phyloP scores from a whole-genome alignment of 2,329 filamentous ascomycete genomes.

The Hymenoscyphus scutula region DNA sequence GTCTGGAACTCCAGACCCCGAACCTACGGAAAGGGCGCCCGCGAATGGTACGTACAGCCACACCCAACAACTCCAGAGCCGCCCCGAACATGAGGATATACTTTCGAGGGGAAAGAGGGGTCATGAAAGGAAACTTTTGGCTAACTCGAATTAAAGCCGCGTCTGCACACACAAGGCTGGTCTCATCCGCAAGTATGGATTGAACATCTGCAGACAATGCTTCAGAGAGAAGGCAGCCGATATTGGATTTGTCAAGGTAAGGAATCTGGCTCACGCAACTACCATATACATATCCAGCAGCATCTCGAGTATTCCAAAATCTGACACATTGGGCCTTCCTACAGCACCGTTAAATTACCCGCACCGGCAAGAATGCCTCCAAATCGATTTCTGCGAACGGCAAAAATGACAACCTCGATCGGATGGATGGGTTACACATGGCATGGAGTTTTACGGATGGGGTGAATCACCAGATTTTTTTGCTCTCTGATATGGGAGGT shows the following conservation, averaged over 20 bases:
- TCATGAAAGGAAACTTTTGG: neutral
- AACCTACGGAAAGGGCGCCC: constrained; percentile 94
- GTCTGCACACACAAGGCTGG: constrained; percentile 93
- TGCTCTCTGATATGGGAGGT: constrained; percentile 14
- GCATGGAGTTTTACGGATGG: constrained; percentile 17
- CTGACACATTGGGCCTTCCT: neutral
- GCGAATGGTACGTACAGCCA: constrained; percentile 72
- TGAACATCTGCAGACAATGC: constrained; percentile 82
- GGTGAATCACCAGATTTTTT: constrained; percentile 4
- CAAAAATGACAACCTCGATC: constrained; percentile 10
- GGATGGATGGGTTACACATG: constrained; percentile 10
- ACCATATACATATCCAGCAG: neutral
- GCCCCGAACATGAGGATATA: neutral
- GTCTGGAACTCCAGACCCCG: constrained; percentile 99
- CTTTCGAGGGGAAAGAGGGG: neutral
- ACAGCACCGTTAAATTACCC: constrained; percentile 13
- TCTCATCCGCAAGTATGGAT: constrained; percentile 99
- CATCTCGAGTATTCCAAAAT: neutral
- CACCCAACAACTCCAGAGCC: neutral
- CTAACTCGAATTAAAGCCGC: constrained; percentile 51
- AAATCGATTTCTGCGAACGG: constrained; percentile 8
- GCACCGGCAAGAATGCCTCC: constrained; percentile 2
- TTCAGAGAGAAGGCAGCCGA: constrained; percentile 72
- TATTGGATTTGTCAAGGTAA: constrained; percentile 71
- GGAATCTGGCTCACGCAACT: constrained; percentile 6